These are phyloP conservation scores for Exophiala oligosperma DNA, from an alignment of 2,329 filamentous ascomycete species.

Conservation along the genomic window DNA sequence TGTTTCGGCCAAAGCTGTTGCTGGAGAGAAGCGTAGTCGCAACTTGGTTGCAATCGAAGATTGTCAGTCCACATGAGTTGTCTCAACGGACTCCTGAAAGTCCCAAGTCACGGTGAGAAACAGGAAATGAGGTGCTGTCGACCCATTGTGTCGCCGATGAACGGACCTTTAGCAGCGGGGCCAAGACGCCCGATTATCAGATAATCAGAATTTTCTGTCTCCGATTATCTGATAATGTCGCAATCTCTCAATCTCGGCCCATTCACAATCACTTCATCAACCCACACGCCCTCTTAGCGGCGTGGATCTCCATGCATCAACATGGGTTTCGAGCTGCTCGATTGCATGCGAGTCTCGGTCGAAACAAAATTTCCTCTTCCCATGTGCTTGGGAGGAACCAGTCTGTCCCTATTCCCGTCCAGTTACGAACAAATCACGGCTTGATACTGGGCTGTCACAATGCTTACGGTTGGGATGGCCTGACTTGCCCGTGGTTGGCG, in stretches of 20 bases:
- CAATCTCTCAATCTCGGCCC: neutral
- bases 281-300: neutral
- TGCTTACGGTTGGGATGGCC: neutral
- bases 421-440: neutral
- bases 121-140: neutral
- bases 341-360: neutral
- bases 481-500: too few relatives aligned
- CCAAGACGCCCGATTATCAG: neutral
- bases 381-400: neutral
- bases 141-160: neutral
- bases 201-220: neutral
- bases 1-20: too few relatives aligned
- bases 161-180: neutral
- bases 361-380: constrained; percentile 1
- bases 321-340: neutral
- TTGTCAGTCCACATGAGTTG: neutral
- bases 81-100: neutral
- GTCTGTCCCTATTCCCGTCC: neutral
- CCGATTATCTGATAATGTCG: neutral
- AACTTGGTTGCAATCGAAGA: neutral
- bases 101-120: neutral
- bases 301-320: neutral
- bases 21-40: neutral
- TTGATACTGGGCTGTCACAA: neutral
- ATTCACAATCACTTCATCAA: neutral